Evolutionary conservation across 352 stramenopile species (phyloP).

Genomic region (Phytophthora parvispora): DNA sequence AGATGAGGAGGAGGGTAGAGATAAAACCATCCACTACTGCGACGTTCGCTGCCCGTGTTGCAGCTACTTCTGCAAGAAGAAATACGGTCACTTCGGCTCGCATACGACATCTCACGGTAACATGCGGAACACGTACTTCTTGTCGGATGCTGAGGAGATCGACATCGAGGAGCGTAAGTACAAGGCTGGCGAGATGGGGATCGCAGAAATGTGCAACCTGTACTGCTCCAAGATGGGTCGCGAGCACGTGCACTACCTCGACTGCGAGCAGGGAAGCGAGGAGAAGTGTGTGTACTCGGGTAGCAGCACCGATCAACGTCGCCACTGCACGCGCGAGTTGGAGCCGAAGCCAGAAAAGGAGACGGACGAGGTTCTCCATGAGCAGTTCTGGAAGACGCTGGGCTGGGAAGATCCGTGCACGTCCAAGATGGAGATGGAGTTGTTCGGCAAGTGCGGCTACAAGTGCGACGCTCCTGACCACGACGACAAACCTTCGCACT

Average conservation of each 20-base stretch:
- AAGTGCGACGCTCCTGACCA: constrained; percentile 79
- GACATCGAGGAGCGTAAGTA: constrained; percentile 85
- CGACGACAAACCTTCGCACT: constrained; percentile 64
- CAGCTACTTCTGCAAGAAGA: constrained; percentile 83
- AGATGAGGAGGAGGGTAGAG: constrained; percentile 4
- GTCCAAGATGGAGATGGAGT: constrained; percentile 59
- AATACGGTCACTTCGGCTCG: constrained; percentile 53
- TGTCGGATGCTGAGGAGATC: constrained; percentile 64
- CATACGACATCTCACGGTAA: constrained; percentile 84
- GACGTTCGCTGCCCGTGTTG: constrained; percentile 77
- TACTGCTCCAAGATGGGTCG: constrained; percentile 87
- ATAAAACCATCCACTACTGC: constrained; percentile 67
- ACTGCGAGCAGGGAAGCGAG: constrained; percentile 56
- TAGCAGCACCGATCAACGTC: constrained; percentile 61
- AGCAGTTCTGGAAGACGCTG: constrained; percentile 81
- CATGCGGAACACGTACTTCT: constrained; percentile 84
- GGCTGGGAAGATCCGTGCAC: constrained; percentile 81
- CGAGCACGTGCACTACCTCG: constrained; percentile 79
- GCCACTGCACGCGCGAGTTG: constrained; percentile 67
- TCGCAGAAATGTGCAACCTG: constrained; percentile 85
- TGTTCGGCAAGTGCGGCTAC: constrained; percentile 82
- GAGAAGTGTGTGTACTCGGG: constrained; percentile 63
- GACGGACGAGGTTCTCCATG: constrained; percentile 79
- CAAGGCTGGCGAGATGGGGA: constrained; percentile 64
- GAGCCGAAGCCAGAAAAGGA: constrained; percentile 64